These are phyloP conservation scores for Camellia japonica DNA, from an alignment of 148 eudicot species.

Conservation along the genomic window DNA sequence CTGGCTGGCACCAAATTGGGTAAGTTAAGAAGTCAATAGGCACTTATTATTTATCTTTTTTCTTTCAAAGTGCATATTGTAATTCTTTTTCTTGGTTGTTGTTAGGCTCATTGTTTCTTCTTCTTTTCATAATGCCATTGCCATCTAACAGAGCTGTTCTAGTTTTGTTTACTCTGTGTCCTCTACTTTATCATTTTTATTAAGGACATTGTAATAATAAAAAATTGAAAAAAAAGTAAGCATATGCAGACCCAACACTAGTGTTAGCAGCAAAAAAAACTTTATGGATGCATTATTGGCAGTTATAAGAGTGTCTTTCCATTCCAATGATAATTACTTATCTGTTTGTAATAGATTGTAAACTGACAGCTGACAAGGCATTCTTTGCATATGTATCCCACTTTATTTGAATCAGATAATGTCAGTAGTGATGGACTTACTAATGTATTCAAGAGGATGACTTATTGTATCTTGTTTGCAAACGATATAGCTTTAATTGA, in stretches of 20 bases:
- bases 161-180: not conserved
- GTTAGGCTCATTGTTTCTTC: not conserved
- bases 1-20: constrained; percentile 97
- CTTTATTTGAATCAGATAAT: not conserved
- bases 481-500: not conserved
- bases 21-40: constrained; percentile 30
- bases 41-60: not conserved
- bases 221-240: not conserved
- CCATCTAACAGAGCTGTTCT: not conserved
- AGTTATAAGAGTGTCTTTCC: not conserved
- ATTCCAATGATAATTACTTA: not conserved
- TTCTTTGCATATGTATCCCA: not conserved
- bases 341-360: not conserved
- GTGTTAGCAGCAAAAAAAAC: not conserved
- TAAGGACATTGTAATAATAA: not conserved
- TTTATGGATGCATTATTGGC: not conserved
- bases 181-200: not conserved
- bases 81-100: constrained; percentile 4
- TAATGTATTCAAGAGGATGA: not conserved
- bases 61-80: not conserved
- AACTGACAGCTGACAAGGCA: not conserved
- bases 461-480: not conserved
- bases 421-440: not conserved
- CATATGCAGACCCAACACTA: not conserved
- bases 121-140: not conserved